Evolutionary conservation across 73 alveolate genomes (phyloP), one percentile per base, ranked within the genome.

Genomic region (Paramecium sonneborni): DNA sequence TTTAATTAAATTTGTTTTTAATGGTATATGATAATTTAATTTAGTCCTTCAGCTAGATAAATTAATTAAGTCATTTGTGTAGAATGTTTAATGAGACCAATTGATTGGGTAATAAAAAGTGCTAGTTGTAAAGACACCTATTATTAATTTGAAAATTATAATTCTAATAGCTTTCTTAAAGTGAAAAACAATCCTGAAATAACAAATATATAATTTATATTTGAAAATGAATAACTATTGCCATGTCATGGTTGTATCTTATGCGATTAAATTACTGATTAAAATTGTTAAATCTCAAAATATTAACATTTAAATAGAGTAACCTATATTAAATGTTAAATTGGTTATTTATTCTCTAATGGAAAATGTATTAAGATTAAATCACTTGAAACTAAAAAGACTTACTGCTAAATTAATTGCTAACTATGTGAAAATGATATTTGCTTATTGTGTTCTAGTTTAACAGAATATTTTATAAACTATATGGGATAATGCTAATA

Each of bases 51-150:
- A 12, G 84, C 84, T 23, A 62, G 84, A 23, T 62, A 62, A 32
- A 8, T 9, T 1, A 62, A 62, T 62, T 62, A 62, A 28, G 44
- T 62, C 20, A n/a, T 32, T 4, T 62, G 84, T 30, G 26, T 30
- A 30, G 84, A 62, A 62, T 62, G 84, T 26, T 62, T 62, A 62
- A 62, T 62, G 84, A 62, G 84, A 62, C 84, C 84, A 2, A 62
- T 30, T 26, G 84, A 62, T 30, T 62, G 84, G 84, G 26, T 62
- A 2, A 0, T 30, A 26, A 62, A 62, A 62, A 62, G 44, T 12
- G 9, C 84, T 8, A 62, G 8, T 62, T 62, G 84, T 1, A 12
- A 30, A 1, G 24, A 12, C 0, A 62, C 44, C 6, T 62, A 26
- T 26, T 62, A 62, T 6, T 5, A 26, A 30, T 30, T 0, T 6